phyloP scores from a whole-genome alignment of 495 filamentous ascomycete genomes.

The Trichocladium uniseriatum region DNA sequence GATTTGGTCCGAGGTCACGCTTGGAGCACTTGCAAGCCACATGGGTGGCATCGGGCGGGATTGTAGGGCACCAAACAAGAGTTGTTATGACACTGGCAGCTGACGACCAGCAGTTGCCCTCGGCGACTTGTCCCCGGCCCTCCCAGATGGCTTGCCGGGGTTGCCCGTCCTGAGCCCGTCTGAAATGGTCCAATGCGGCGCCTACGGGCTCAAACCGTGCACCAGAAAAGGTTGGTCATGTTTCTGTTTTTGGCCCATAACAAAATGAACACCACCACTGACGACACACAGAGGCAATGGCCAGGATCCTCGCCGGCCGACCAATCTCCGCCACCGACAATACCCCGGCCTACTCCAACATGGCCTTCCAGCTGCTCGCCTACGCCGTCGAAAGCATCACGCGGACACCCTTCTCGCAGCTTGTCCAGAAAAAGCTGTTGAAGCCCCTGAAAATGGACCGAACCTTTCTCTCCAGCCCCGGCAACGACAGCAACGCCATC shows the following conservation, averaged over 20 bases:
- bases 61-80: not conserved
- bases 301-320: not conserved
- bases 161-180: conserved; percentile 4
- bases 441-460: conserved; percentile 10
- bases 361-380: conserved; percentile 16
- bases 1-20: conserved; percentile 11
- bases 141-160: not conserved
- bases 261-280: no score
- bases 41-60: conserved; percentile 10
- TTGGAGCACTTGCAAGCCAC: conserved; percentile 7
- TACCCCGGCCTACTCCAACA: conserved; percentile 15
- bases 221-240: not conserved
- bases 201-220: not conserved
- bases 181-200: conserved; percentile 6
- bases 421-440: conserved; percentile 8
- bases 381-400: conserved; percentile 17
- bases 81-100: not conserved
- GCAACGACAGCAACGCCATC: conserved; percentile 2
- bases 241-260: no score
- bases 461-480: conserved; percentile 12
- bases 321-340: conserved; percentile 2
- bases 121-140: not conserved
- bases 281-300: conserved; percentile 2
- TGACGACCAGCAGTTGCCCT: not conserved
- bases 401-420: not conserved